phyloP scores from a whole-genome alignment of 2,329 filamentous ascomycete genomes.

The Alternaria triticimaculans region DNA sequence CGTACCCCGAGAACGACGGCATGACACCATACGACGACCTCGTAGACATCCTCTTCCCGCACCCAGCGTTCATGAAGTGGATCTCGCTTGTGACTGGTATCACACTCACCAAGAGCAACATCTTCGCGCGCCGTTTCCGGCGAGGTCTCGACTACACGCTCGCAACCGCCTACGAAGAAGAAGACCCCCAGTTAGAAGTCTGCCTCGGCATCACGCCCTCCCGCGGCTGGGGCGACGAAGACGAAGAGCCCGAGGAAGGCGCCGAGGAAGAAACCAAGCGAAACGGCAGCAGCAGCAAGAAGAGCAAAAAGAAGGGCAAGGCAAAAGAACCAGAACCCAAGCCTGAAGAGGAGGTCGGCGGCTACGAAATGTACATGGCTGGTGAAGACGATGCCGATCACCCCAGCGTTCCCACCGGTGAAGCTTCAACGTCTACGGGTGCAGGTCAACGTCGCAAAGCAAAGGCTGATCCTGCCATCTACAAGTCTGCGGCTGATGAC shows the following conservation, averaged over 20 bases:
- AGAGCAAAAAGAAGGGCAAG: slow-evolving; percentile 39
- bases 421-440: slow-evolving; percentile 51
- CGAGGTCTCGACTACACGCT: slow-evolving; percentile 90
- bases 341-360: slow-evolving; percentile 68
- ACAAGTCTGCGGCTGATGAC: slow-evolving; percentile 62
- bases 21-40: slow-evolving; percentile 71
- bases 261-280: slow-evolving; percentile 56
- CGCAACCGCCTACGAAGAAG: slow-evolving; percentile 78
- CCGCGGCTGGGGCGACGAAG: slow-evolving; percentile 80
- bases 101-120: slow-evolving; percentile 73
- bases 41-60: slow-evolving; percentile 82
- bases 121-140: slow-evolving; percentile 87
- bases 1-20: slow-evolving; percentile 38
- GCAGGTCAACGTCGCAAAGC: slow-evolving; percentile 55
- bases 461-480: slow-evolving; percentile 79
- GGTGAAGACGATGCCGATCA: slow-evolving; percentile 68
- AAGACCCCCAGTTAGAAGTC: slow-evolving; percentile 80
- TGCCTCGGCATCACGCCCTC: slow-evolving; percentile 88
- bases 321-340: slow-evolving; percentile 4
- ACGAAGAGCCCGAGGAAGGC: slow-evolving; percentile 58
- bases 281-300: slow-evolving; percentile 39
- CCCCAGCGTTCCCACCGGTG: slow-evolving; percentile 46
- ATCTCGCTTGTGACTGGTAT: slow-evolving; percentile 81
- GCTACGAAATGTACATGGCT: slow-evolving; percentile 93
- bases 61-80: slow-evolving; percentile 87